Conservation (phyloP, 352 stramenopile species). For the Aphanomyces astaci region DNA sequence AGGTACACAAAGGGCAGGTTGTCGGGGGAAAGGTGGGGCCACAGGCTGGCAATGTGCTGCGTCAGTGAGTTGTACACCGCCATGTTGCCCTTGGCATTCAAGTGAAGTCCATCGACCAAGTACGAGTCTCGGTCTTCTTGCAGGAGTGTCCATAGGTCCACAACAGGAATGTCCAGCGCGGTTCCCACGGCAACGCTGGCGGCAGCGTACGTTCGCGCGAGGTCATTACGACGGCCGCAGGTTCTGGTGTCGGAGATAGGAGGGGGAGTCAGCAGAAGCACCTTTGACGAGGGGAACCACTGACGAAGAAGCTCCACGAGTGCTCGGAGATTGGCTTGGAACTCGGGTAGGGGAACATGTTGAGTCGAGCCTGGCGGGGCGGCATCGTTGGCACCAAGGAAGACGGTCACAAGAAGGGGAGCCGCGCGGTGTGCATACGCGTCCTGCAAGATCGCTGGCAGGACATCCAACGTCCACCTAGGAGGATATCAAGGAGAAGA, state of each 20-base stretch:
- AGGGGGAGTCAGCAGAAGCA: slow-evolving; percentile 11
- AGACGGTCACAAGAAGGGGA: slow-evolving; percentile 12
- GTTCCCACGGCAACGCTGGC: slow-evolving; percentile 1
- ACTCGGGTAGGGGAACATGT: slow-evolving; percentile 10
- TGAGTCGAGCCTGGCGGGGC: not conserved
- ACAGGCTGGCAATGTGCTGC: not conserved
- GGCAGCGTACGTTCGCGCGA: not conserved
- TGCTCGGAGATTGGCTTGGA: not conserved
- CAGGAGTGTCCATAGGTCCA: slow-evolving; percentile 7
- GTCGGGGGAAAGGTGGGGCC: slow-evolving; percentile 1
- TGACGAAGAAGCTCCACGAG: not conserved
- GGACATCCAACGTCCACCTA: slow-evolving; percentile 1
- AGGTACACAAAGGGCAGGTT: not conserved
- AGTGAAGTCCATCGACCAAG: slow-evolving; percentile 12
- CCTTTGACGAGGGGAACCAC: not conserved
- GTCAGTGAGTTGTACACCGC: not conserved
- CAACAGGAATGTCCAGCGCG: not conserved
- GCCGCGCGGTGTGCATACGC: not conserved
- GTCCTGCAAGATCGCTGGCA: not conserved
- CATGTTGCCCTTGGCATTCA: slow-evolving; percentile 17
- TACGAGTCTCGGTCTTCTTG: not conserved
- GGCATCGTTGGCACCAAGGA: slow-evolving; percentile 21
- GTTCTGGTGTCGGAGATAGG: not conserved
- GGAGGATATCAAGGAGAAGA: too few relatives aligned
- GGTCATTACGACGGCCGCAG: not conserved